These are phyloP conservation scores for Cinnamomum micranthum DNA, from an alignment of 164 flowering plant species.

Conservation along the genomic window DNA sequence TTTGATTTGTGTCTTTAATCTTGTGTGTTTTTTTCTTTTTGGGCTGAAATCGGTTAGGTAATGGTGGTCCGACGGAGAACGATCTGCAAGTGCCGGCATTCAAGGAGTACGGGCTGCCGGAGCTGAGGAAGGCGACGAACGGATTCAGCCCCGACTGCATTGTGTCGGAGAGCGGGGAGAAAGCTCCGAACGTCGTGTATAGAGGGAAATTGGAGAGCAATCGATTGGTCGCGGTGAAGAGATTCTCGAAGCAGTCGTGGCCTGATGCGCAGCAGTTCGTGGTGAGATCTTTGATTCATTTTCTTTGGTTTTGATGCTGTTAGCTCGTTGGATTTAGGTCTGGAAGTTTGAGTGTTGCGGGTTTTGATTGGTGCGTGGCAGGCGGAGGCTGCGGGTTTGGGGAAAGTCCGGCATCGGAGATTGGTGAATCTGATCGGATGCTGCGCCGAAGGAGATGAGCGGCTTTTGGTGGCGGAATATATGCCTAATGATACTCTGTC, in stretches of 20 bases:
- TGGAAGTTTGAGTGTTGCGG: neutral
- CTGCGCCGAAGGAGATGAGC: conserved; percentile 85
- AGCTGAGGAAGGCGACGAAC: conserved; percentile 63
- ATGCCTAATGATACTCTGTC: conserved; percentile 90
- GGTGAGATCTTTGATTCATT: conserved; percentile 25
- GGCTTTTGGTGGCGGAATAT: conserved; percentile 76
- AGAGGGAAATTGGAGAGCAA: conserved; percentile 52
- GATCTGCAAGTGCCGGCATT: conserved; percentile 47
- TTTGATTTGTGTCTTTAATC: neutral
- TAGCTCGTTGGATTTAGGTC: neutral
- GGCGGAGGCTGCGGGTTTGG: conserved; percentile 79
- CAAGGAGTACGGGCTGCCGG: conserved; percentile 47
- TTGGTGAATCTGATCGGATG: conserved; percentile 81
- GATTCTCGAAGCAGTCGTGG: conserved; percentile 75
- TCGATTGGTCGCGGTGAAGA: conserved; percentile 61
- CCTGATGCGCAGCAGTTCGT: conserved; percentile 74
- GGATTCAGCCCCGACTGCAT: conserved; percentile 56
- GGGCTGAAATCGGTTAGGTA: conserved; percentile 13
- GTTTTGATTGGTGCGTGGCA: conserved; percentile 7
- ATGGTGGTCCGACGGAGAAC: conserved; percentile 38
- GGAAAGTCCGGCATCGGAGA: conserved; percentile 67
- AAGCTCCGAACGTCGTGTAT: conserved; percentile 79
- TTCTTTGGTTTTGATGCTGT: neutral
- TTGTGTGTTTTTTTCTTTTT: too few species aligned
- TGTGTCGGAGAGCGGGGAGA: conserved; percentile 85